phyloP scores from a whole-genome alignment of 768 basidiomycete genomes.

The Stropharia rugosoannulata region DNA sequence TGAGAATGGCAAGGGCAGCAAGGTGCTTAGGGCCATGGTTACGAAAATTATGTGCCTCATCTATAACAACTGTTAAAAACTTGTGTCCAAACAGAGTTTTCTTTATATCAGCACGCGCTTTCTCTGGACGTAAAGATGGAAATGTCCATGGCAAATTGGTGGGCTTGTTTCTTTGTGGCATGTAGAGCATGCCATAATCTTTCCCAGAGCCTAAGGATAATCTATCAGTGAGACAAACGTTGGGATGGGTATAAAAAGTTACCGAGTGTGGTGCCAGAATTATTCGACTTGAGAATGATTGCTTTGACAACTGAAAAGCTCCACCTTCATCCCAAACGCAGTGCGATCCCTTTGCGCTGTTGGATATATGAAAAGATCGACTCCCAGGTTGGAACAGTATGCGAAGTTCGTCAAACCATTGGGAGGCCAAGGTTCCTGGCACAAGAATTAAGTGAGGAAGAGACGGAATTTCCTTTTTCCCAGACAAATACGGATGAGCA shows the following conservation, averaged over 20 bases:
- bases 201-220: conserved; percentile 14
- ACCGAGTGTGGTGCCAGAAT: conserved; percentile 25
- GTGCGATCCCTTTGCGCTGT: background rate
- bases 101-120: background rate
- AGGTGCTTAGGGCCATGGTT: conserved; percentile 17
- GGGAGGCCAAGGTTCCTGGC: conserved; percentile 20
- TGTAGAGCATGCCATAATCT: conserved; percentile 9
- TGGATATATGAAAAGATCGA: conserved; percentile 27
- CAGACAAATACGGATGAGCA: background rate
- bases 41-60: conserved; percentile 23
- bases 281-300: conserved; percentile 4
- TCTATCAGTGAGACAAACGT: background rate
- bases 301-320: conserved; percentile 12
- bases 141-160: background rate
- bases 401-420: conserved; percentile 24
- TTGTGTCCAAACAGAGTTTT: conserved; percentile 15
- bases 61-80: conserved; percentile 14
- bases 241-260: too few relatives aligned
- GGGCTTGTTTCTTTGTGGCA: background rate
- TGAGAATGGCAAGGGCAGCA: conserved; percentile 12
- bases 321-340: conserved; percentile 19
- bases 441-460: conserved; percentile 21
- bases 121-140: background rate
- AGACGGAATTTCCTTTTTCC: conserved; percentile 9
- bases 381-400: conserved; percentile 6